Evolutionary conservation across 23 red algal genomes (phyloP), one percentile per base, ranked within the genome.

Genomic region (Agarophyton chilense): DNA sequence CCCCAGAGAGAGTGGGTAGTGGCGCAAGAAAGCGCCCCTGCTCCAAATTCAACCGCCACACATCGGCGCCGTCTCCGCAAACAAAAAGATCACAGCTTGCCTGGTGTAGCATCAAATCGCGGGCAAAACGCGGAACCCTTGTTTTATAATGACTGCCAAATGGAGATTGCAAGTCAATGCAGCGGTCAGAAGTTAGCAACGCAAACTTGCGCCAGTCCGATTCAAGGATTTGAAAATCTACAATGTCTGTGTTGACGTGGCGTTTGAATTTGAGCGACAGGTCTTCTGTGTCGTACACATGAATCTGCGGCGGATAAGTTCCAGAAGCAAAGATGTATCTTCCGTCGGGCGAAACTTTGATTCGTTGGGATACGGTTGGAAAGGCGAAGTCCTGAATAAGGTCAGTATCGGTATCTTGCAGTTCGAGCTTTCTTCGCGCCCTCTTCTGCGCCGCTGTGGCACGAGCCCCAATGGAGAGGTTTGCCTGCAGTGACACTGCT

Each of bases 201-300:
- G 91, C 96, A 41, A 98, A 77, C 58, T 98, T 98, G 7, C 88
- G 80, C 92, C 93, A 98, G 78, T 95, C 92, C 13, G 87, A 75
- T 22, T 86, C 89, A 35, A 98, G 92, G 33, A 95, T 86, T 72
- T 93, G 93, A 42, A 98, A 88, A 57, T 98, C 93, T 1, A 95
- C 90, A 36, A 94, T 88, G 31, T 93, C 96, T 6, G 86, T 85
- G 50, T 92, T 91, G 6, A 98, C 60, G 68, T 98, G 84, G 41
- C 96, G 96, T 40, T 93, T 81, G 79, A 95, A 98, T 87, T 98
- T 98, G 34, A 98, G 83, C 42, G 78, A 92, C 51, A 98, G 70
- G 79, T 98, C 72, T 26, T 83, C 68, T 38, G 90, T 78, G 52
- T 98, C 96, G 68, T 90, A 98, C n/a, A 93, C 77, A 39, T 88